Conservation (phyloP, 1,139 yeast species). For the Protomyces gravidus region DNA sequence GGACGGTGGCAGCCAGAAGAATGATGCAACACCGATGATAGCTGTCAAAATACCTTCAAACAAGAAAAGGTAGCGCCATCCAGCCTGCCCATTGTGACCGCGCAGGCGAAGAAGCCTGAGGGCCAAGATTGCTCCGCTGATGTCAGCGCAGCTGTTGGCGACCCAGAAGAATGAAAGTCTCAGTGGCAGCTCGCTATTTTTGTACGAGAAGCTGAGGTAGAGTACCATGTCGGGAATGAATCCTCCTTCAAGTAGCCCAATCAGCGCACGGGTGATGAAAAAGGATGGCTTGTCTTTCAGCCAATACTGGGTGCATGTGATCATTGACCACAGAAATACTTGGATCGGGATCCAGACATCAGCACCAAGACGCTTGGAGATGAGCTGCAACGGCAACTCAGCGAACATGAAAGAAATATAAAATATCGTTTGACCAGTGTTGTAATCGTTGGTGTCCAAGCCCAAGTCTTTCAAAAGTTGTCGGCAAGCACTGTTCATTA, state of each 20-base stretch:
- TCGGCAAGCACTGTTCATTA: conserved; percentile 47
- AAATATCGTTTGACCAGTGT: conserved; percentile 49
- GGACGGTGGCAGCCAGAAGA: conserved; percentile 54
- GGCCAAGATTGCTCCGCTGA: conserved; percentile 44
- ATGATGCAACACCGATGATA: conserved; percentile 49
- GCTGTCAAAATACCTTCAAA: conserved; percentile 55
- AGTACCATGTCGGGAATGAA: conserved; percentile 51
- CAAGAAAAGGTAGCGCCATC: conserved; percentile 61
- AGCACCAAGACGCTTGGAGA: conserved; percentile 53
- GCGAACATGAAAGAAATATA: conserved; percentile 47
- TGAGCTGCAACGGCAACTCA: conserved; percentile 54
- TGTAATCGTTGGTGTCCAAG: conserved; percentile 50
- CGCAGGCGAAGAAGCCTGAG: conserved; percentile 47
- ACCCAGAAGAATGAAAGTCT: conserved; percentile 52
- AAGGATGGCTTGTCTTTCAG: conserved; percentile 44
- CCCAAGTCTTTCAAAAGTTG: conserved; percentile 47
- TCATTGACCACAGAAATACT: conserved; percentile 51
- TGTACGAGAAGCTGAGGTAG: conserved; percentile 46
- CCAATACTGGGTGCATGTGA: conserved; percentile 48
- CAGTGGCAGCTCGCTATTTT: conserved; percentile 38
- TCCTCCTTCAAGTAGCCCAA: conserved; percentile 24
- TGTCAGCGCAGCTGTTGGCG: conserved; percentile 38
- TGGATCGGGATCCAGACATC: conserved; percentile 55
- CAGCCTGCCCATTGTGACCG: conserved; percentile 43
- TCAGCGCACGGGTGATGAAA: conserved; percentile 38